Evolutionary conservation across 495 filamentous ascomycete genomes (phyloP).

Genomic region (Mytilinidion resinicola): DNA sequence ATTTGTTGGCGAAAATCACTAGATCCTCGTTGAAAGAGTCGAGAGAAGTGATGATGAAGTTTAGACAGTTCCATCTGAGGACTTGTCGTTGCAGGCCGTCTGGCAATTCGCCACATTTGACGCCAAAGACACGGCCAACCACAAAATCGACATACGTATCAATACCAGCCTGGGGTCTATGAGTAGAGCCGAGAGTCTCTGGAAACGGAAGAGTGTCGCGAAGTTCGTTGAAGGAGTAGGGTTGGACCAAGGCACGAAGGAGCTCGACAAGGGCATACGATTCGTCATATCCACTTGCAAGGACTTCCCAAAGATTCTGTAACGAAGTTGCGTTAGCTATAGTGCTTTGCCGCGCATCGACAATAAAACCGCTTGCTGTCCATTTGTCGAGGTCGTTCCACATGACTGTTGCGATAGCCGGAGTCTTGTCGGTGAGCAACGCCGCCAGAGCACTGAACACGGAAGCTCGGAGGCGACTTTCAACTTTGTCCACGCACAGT

Average conservation of each 20-base stretch:
- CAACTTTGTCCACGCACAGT: constrained; percentile 61
- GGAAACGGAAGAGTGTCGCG: constrained; percentile 79
- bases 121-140: constrained; percentile 63
- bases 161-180: constrained; percentile 70
- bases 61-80: constrained; percentile 68
- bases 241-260: constrained; percentile 59
- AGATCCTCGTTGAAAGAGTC: constrained; percentile 87
- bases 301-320: constrained; percentile 42
- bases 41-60: constrained; percentile 69
- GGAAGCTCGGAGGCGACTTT: constrained; percentile 67
- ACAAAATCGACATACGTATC: constrained; percentile 90
- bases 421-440: constrained; percentile 59
- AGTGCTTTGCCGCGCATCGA: constrained; percentile 22
- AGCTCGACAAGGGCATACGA: constrained; percentile 73
- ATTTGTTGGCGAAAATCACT: constrained; percentile 70
- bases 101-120: constrained; percentile 52
- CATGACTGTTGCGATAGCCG: constrained; percentile 53
- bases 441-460: constrained; percentile 64
- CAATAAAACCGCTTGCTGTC: constrained; percentile 32
- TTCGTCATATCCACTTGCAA: constrained; percentile 67
- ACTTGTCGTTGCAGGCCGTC: constrained; percentile 59
- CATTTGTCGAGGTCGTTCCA: constrained; percentile 70
- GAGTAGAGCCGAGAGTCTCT: constrained; percentile 71
- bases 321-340: constrained; percentile 30
- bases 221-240: constrained; percentile 52